phyloP scores from a whole-genome alignment of 805 yeast species.

The Yamadazyma insecticola region DNA sequence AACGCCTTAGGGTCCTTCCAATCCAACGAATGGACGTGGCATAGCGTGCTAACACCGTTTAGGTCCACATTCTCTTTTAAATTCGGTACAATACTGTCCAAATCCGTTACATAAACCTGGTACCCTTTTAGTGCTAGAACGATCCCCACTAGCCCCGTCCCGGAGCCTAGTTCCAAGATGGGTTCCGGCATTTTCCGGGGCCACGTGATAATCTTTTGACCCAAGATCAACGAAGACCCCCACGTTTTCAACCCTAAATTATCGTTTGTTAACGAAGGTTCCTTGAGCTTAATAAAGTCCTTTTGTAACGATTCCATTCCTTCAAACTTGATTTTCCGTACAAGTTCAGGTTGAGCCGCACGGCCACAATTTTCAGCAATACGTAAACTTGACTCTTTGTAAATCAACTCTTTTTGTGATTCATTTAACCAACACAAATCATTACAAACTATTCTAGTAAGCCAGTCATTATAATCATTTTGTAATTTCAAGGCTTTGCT shows the following conservation, averaged over 20 bases:
- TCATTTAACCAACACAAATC: constrained; percentile 45
- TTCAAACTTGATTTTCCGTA: constrained; percentile 52
- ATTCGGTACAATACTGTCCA: constrained; percentile 73
- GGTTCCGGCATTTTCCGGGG: constrained; percentile 17
- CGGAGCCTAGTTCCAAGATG: constrained; percentile 83
- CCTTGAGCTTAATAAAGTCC: constrained; percentile 44
- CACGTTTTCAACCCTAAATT: constrained; percentile 90
- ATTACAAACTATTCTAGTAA: constrained; percentile 47
- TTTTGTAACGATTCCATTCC: constrained; percentile 22
- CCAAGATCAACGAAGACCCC: constrained; percentile 82
- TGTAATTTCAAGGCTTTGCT: constrained; percentile 21
- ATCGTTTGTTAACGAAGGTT: constrained; percentile 85
- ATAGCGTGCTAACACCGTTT: constrained; percentile 35
- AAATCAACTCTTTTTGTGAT: constrained; percentile 35
- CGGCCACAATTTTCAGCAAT: constrained; percentile 82
- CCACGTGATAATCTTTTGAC: constrained; percentile 45
- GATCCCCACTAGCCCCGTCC: constrained; percentile 90
- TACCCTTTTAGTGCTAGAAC: constrained; percentile 53
- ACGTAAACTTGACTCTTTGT: constrained; percentile 56
- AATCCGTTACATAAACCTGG: constrained; percentile 60
- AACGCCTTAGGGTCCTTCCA: constrained; percentile 65
- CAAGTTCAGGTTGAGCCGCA: constrained; percentile 71
- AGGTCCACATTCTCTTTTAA: constrained; percentile 50
- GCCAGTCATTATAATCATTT: constrained; percentile 39
- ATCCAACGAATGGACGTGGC: constrained; percentile 56